Percentiles rank a stretch among this genome's conserved stretches.
phyloP scores from a whole-genome alignment of 176 grass and related monocot species.

The Guadua angustifolia region DNA sequence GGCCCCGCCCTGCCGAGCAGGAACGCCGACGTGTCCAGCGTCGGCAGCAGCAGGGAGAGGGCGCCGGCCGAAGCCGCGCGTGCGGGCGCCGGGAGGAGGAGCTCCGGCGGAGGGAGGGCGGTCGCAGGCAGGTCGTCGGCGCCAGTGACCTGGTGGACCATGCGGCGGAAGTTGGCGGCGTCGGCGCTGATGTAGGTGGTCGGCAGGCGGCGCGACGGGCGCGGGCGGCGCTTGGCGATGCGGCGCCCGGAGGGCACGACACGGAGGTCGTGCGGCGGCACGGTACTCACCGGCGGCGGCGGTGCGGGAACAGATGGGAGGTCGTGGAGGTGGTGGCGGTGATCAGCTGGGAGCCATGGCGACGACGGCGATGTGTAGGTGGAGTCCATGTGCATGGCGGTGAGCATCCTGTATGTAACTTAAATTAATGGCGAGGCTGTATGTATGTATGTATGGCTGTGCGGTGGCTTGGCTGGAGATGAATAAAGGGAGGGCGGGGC shows the following conservation, averaged over 20 bases:
- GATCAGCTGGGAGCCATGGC: conserved; percentile 20
- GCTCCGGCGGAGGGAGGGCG: not conserved
- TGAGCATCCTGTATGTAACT: conserved; percentile 32
- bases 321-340: conserved; percentile 15
- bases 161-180: conserved; percentile 51
- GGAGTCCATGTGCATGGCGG: conserved; percentile 31
- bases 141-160: conserved; percentile 58
- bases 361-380: not conserved
- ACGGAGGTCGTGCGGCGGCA: not conserved
- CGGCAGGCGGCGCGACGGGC: conserved; percentile 44
- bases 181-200: conserved; percentile 55
- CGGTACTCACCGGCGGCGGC: too few species aligned
- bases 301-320: not conserved
- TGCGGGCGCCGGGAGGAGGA: not conserved
- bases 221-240: conserved; percentile 41
- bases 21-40: conserved; percentile 58
- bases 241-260: conserved; percentile 7
- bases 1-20: not conserved
- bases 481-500: too few species aligned
- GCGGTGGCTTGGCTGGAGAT: too few species aligned
- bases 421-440: not conserved
- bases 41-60: conserved; percentile 3
- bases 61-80: not conserved
- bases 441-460: too few species aligned
- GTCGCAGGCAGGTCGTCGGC: conserved; percentile 8